These are phyloP conservation scores for Erodium chrysanthum DNA, from an alignment of 441 rosid species.

Conservation along the genomic window DNA sequence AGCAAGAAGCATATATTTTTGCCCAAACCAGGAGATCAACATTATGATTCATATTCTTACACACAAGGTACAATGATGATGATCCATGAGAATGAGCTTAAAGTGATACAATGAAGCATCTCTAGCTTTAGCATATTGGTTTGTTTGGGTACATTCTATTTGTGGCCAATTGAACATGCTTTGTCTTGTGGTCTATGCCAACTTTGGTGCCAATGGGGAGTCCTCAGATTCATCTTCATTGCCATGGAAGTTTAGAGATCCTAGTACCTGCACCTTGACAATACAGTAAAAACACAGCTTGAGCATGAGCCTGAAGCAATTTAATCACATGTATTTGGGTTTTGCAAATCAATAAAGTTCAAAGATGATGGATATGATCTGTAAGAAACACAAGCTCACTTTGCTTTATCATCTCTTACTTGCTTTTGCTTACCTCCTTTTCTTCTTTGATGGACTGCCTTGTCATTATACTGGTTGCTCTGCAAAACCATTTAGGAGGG, in stretches of 20 bases:
- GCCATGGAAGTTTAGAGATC: neutral
- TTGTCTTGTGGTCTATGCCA: neutral
- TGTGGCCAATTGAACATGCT: slow-evolving; percentile 12
- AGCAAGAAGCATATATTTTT: neutral
- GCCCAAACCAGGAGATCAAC: neutral
- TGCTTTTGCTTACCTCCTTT: slow-evolving; percentile 23
- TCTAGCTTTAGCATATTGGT: slow-evolving; percentile 6
- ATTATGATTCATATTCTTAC: slow-evolving; percentile 9
- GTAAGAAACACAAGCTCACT: slow-evolving; percentile 10
- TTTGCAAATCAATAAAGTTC: neutral
- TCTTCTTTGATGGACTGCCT: slow-evolving; percentile 18
- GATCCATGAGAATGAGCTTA: slow-evolving; percentile 8
- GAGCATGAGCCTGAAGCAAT: neutral
- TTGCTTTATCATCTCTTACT: slow-evolving; percentile 24
- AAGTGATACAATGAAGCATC: slow-evolving; percentile 20
- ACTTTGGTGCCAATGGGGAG: neutral
- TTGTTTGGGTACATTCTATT: slow-evolving; percentile 22
- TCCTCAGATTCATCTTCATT: neutral
- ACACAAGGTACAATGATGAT: slow-evolving; percentile 10
- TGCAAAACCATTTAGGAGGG: slow-evolving; percentile 2
- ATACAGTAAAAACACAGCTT: neutral
- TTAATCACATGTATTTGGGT: neutral
- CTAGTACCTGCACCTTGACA: neutral
- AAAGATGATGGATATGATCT: slow-evolving; percentile 16
- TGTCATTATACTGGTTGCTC: slow-evolving; percentile 1